A percentile compares a stretch with the other conserved stretches of the same genome.
Evolutionary conservation across 2,329 filamentous ascomycete species (phyloP).

Genomic region (Fusarium nygamai): DNA sequence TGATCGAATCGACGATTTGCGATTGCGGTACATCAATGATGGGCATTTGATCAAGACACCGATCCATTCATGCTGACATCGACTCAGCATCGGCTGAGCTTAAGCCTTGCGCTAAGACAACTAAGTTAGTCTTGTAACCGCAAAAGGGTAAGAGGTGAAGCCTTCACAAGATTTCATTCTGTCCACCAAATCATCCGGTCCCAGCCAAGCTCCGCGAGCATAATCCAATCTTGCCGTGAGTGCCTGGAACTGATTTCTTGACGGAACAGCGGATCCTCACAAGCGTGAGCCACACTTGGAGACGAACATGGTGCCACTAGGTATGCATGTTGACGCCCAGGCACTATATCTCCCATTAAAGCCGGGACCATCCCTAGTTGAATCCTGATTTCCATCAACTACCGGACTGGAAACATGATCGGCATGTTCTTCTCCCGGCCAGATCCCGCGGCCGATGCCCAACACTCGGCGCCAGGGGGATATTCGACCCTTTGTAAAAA

Average conservation of each 20-base stretch:
- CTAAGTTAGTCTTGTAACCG: not conserved
- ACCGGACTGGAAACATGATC: not conserved
- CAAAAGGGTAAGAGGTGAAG: not conserved
- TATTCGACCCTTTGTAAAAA: not conserved
- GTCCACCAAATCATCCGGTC: too few species aligned
- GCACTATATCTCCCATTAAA: not conserved
- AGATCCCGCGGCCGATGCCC: not conserved
- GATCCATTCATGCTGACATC: not conserved
- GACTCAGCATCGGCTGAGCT: not conserved
- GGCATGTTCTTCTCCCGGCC: not conserved
- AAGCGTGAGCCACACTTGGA: not conserved
- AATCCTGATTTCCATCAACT: not conserved
- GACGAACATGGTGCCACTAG: not conserved
- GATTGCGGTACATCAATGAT: not conserved
- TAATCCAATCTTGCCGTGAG: not conserved
- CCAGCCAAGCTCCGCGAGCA: not conserved
- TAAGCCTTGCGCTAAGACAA: not conserved
- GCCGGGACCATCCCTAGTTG: not conserved
- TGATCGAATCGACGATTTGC: not conserved
- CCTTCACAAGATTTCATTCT: not conserved
- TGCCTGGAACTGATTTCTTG: not conserved
- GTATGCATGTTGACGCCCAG: not conserved
- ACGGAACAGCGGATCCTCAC: not conserved
- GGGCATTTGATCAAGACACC: not conserved
- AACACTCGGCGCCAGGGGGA: not conserved